A percentile compares a stretch with the other conserved stretches of the same genome.
Conservation (phyloP, 176 grass and related monocot species). For the Musa itinerans region DNA sequence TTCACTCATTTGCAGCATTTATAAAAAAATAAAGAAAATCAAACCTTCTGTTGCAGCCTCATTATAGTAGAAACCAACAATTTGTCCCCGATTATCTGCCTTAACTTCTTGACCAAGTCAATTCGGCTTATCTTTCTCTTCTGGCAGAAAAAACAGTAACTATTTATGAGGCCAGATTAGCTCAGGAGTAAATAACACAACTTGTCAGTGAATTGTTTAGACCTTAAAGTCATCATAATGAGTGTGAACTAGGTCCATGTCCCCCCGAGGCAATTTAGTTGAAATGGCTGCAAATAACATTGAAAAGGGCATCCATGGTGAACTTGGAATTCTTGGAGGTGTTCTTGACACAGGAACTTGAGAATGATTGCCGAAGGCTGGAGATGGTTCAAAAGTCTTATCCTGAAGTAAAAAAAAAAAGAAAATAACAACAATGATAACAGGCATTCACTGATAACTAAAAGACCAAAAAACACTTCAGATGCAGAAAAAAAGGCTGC, state of each 20-base stretch:
- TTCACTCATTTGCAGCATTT: not conserved
- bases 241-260: slow-evolving; percentile 78
- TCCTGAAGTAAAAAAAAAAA: slow-evolving; percentile 43
- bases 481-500: not conserved
- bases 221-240: slow-evolving; percentile 98
- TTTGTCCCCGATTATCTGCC: slow-evolving; percentile 77
- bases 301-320: slow-evolving; percentile 99
- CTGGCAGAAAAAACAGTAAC: slow-evolving; percentile 32
- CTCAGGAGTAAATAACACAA: not conserved
- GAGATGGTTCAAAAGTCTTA: slow-evolving; percentile 27
- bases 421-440: slow-evolving; percentile 1
- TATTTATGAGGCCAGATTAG: not conserved
- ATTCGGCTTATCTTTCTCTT: slow-evolving; percentile 77
- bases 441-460: not conserved
- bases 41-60: slow-evolving; percentile 80
- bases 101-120: slow-evolving; percentile 77
- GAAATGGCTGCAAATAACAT: slow-evolving; percentile 99
- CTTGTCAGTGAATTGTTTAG: slow-evolving; percentile 7
- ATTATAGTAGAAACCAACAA: slow-evolving; percentile 84
- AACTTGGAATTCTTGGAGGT: slow-evolving; percentile 45
- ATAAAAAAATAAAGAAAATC: not conserved
- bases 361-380: slow-evolving; percentile 38
- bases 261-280: slow-evolving; percentile 64
- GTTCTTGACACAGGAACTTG: slow-evolving; percentile 41
- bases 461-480: not conserved